These are phyloP conservation scores for Cerrena zonata DNA, from an alignment of 1,284 basidiomycete genomes.

Conservation along the genomic window DNA sequence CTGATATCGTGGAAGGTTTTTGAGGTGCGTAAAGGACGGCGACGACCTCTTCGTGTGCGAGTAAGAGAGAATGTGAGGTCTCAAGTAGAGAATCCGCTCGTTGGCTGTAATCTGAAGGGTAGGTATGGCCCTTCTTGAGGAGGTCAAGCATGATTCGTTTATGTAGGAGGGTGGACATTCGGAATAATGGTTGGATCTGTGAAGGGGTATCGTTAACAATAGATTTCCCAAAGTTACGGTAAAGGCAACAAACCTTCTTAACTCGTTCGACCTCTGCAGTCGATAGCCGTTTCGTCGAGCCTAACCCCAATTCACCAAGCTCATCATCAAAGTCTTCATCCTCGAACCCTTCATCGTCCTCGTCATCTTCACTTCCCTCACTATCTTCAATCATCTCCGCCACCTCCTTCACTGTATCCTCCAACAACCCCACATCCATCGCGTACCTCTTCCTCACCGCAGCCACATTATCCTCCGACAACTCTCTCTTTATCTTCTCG, in stretches of 20 bases:
- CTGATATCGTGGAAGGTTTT: constrained; percentile 35
- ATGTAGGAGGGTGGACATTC: constrained; percentile 56
- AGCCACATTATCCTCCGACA: constrained; percentile 52
- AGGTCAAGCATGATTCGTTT: constrained; percentile 51
- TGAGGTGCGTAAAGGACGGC: constrained; percentile 61
- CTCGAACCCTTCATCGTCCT: constrained; percentile 23
- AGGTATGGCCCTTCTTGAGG: constrained; percentile 29
- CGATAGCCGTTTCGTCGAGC: constrained; percentile 25
- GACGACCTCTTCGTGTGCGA: constrained; percentile 58
- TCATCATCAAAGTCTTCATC: constrained; percentile 44
- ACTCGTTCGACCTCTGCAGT: constrained; percentile 22
- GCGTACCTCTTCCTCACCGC: constrained; percentile 56
- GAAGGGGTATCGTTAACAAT: too few species aligned
- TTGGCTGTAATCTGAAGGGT: constrained; percentile 18
- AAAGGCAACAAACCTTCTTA: constrained; percentile 21
- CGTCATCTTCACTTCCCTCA: constrained; percentile 17
- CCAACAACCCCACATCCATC: constrained; percentile 51
- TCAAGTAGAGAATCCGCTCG: constrained; percentile 42
- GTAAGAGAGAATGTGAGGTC: constrained; percentile 43
- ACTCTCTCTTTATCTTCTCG: constrained; percentile 43
- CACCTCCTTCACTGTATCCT: constrained; percentile 59
- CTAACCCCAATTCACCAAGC: constrained; percentile 64
- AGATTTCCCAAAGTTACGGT: too few species aligned
- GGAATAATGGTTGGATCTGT: constrained; percentile 54
- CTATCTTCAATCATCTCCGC: constrained; percentile 46